Evolutionary conservation across 495 filamentous ascomycete species (phyloP).

Genomic region (Xylaria castorea): DNA sequence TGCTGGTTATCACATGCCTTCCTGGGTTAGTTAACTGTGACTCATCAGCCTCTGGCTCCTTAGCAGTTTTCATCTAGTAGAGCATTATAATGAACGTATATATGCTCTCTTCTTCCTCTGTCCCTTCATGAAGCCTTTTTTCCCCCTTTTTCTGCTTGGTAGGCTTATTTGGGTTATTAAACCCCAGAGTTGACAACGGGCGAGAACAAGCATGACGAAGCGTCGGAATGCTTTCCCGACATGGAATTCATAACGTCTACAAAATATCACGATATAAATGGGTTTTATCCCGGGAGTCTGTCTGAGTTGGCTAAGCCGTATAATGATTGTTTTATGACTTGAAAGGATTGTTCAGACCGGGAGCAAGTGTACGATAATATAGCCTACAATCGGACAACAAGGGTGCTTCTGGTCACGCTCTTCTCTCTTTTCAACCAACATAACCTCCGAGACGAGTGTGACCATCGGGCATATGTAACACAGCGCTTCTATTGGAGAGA

Average conservation of each 20-base stretch:
- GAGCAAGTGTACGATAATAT: background rate
- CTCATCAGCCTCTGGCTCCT: background rate
- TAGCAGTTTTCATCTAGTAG: background rate
- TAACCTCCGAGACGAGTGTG: slow-evolving; percentile 11
- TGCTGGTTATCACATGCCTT: background rate
- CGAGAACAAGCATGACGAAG: background rate
- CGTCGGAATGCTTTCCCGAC: background rate
- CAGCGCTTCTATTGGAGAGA: background rate
- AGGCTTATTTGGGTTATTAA: background rate
- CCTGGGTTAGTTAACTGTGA: background rate
- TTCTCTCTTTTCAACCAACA: background rate
- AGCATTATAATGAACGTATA: background rate
- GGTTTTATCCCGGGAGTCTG: background rate
- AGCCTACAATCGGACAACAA: background rate
- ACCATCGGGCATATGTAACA: slow-evolving; percentile 3
- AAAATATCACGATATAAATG: background rate
- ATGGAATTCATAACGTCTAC: background rate
- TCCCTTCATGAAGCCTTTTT: background rate
- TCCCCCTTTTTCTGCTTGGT: background rate
- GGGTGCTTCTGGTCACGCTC: background rate
- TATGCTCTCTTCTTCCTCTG: background rate
- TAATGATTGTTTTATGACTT: background rate
- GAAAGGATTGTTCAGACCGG: no score
- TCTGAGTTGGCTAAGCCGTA: background rate
- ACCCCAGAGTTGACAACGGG: background rate